Evolutionary conservation across 2,329 filamentous ascomycete genomes (phyloP).

Genomic region (Penicillium sp.): DNA sequence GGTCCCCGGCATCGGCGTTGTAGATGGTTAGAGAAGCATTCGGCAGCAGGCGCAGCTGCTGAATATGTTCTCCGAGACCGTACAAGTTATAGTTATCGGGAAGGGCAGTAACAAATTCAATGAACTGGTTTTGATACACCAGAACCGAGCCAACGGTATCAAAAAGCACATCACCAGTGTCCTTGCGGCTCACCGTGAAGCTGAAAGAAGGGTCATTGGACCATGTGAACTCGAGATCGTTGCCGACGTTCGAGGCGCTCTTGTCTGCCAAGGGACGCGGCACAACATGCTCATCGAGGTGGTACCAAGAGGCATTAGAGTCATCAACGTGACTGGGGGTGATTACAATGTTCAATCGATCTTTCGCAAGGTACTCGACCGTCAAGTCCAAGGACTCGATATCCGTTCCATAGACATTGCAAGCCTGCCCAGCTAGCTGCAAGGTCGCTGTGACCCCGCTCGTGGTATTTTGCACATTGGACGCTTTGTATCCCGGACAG

Average conservation of each 20-base stretch:
- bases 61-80: constrained; percentile 71
- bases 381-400: constrained; percentile 64
- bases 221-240: constrained; percentile 54
- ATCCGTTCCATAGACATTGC: constrained; percentile 77
- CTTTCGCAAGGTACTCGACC: constrained; percentile 64
- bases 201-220: constrained; percentile 58
- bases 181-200: constrained; percentile 57
- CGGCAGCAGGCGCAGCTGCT: constrained; percentile 67
- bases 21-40: constrained; percentile 69
- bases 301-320: constrained; percentile 65
- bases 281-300: constrained; percentile 63
- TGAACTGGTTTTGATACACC: constrained; percentile 74
- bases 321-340: constrained; percentile 61
- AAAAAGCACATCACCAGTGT: constrained; percentile 65
- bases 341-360: constrained; percentile 70
- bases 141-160: constrained; percentile 62
- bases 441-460: constrained; percentile 54
- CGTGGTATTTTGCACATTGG: constrained; percentile 45
- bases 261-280: constrained; percentile 53
- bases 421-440: constrained; percentile 53
- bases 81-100: constrained; percentile 74
- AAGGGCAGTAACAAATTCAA: constrained; percentile 66
- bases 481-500: constrained; percentile 61
- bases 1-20: constrained; percentile 64
- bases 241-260: constrained; percentile 31